Evolutionary conservation across 1,139 yeast genomes (phyloP).

Genomic region (Nakaseomyces glabratus): DNA sequence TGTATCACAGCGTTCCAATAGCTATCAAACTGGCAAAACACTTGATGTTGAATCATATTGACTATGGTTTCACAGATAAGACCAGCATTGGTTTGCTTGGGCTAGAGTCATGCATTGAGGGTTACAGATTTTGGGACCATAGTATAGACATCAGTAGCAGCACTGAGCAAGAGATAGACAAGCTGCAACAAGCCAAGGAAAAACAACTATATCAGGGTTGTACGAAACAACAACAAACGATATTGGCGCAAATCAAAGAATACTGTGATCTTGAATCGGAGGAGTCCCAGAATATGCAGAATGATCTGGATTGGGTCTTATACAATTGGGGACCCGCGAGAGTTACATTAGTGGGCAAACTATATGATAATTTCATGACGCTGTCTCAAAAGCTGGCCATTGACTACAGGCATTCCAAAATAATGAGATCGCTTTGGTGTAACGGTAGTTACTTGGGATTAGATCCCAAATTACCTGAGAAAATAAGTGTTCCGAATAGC

Average conservation of each 20-base stretch:
- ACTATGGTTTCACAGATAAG: conserved; percentile 13
- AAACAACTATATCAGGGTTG: conserved; percentile 26
- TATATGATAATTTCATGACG: conserved; percentile 31
- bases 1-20: conserved; percentile 30
- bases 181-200: conserved; percentile 25
- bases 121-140: conserved; percentile 32
- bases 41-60: conserved; percentile 15
- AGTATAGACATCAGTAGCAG: conserved; percentile 17
- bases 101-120: conserved; percentile 28
- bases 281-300: conserved; percentile 21
- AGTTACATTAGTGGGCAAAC: conserved; percentile 24
- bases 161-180: conserved; percentile 18
- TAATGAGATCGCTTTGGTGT: conserved; percentile 29
- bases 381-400: conserved; percentile 28
- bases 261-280: conserved; percentile 21
- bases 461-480: conserved; percentile 19
- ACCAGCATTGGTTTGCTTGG: conserved; percentile 24
- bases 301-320: conserved; percentile 25
- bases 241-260: conserved; percentile 17
- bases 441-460: conserved; percentile 25
- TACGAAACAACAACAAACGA: conserved; percentile 22
- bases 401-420: conserved; percentile 29
- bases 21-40: conserved; percentile 19
- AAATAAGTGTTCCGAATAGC: conserved; percentile 17
- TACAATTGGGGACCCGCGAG: conserved; percentile 22